Conservation (phyloP, 2,329 filamentous ascomycete species). For the Pezicula rhizophila region DNA sequence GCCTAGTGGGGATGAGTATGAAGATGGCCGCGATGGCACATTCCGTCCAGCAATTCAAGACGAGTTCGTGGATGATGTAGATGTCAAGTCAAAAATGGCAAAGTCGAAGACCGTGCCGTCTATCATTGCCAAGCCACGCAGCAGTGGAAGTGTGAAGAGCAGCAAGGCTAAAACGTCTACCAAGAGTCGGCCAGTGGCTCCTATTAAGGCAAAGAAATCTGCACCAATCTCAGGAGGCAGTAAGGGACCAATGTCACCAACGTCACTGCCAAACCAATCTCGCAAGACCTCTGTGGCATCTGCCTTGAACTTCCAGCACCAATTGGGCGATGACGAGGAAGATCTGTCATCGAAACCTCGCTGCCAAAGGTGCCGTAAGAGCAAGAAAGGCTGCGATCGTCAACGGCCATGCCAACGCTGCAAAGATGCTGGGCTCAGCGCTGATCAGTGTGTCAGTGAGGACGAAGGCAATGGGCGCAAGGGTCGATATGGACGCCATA, state of each 20-base stretch:
- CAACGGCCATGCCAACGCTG: conserved; percentile 93
- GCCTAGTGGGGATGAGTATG: conserved; percentile 55
- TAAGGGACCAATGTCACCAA: conserved; percentile 12
- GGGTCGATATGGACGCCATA: conserved; percentile 75
- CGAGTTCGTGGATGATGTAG: conserved; percentile 15
- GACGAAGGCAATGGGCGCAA: conserved; percentile 97
- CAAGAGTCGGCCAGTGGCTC: conserved; percentile 17
- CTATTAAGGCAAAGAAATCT: conserved; percentile 44
- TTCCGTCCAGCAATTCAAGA: conserved; percentile 24
- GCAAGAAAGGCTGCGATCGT: conserved; percentile 97
- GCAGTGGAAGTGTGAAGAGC: conserved; percentile 33
- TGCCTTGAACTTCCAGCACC: conserved; percentile 55
- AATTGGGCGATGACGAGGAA: conserved; percentile 67
- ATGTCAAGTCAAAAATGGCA: conserved; percentile 27
- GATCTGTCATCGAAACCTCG: conserved; percentile 92
- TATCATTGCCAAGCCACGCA: conserved; percentile 34
- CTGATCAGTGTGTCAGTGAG: conserved; percentile 93
- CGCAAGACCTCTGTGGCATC: conserved; percentile 73
- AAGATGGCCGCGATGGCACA: conserved; percentile 34
- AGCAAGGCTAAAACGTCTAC: conserved; percentile 34
- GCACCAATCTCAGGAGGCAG: conserved; percentile 27
- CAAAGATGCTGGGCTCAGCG: conserved; percentile 88
- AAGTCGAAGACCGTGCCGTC: conserved; percentile 35
- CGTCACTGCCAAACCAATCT: conserved; percentile 42
- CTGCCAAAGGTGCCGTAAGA: conserved; percentile 97